phyloP scores from a whole-genome alignment of 441 rosid species.

The Syzygium syzygioides region DNA sequence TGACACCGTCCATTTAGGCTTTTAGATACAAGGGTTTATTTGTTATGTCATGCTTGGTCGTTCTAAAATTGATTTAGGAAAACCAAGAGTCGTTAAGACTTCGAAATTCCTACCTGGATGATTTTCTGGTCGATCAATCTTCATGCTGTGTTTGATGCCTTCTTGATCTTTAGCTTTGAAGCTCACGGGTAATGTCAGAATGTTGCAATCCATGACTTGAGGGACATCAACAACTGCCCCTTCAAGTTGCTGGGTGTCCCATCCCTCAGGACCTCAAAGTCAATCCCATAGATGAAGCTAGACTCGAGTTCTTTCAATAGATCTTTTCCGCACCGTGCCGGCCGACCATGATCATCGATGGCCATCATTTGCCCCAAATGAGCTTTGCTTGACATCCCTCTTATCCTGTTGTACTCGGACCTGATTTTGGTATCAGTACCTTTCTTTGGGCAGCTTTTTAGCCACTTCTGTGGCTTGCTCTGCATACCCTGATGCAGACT shows the following conservation, averaged over 20 bases:
- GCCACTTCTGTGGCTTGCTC: background rate
- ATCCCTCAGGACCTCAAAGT: background rate
- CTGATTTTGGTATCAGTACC: background rate
- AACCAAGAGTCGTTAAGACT: background rate
- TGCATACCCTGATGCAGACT: background rate
- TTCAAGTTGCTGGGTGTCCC: background rate
- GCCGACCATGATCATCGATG: background rate
- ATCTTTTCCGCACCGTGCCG: background rate
- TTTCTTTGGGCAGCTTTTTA: background rate
- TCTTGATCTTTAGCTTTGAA: background rate
- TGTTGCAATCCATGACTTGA: background rate
- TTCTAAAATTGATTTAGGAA: background rate
- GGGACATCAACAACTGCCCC: background rate
- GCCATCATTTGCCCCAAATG: background rate
- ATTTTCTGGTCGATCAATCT: background rate
- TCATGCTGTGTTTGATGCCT: background rate
- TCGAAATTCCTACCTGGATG: background rate
- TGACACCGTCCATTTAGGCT: background rate
- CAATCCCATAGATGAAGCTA: background rate
- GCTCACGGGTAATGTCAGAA: background rate
- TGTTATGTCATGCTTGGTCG: background rate
- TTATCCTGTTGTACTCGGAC: no score
- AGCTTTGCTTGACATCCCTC: no score
- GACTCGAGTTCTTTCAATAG: background rate
- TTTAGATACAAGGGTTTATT: background rate